phyloP scores from a whole-genome alignment of 192 early-diverging fungal genomes.

The Coemansia umbellata region DNA sequence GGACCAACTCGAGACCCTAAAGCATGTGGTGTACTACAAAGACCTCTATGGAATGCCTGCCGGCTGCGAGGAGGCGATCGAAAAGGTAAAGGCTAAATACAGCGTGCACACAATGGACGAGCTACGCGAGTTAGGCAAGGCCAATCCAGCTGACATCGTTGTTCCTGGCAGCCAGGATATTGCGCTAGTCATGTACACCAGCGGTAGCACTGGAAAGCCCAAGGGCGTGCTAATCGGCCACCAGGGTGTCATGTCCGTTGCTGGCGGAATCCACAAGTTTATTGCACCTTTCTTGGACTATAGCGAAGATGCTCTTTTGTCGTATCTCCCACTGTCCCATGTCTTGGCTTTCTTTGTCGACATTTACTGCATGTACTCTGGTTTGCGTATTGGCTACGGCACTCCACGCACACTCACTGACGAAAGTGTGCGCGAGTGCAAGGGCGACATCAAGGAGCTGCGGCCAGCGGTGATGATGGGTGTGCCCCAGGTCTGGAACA shows the following conservation, averaged over 20 bases:
- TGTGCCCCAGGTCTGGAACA: constrained; percentile 82
- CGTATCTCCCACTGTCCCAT: constrained; percentile 86
- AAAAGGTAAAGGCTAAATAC: constrained; percentile 54
- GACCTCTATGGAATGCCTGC: constrained; percentile 45
- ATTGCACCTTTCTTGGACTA: constrained; percentile 35
- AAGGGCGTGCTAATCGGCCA: constrained; percentile 91
- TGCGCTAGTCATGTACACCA: constrained; percentile 89
- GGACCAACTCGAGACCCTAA: constrained; percentile 47
- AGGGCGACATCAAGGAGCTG: constrained; percentile 78
- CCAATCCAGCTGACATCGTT: constrained; percentile 45
- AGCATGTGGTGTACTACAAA: constrained; percentile 62
- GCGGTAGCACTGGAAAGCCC: constrained; percentile 86
- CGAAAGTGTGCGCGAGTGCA: constrained; percentile 65
- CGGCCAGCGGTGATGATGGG: constrained; percentile 74
- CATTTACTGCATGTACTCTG: constrained; percentile 60
- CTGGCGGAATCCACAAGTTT: constrained; percentile 42
- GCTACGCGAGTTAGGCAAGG: constrained; percentile 63
- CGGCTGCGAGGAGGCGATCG: constrained; percentile 56
- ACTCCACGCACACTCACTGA: constrained; percentile 69
- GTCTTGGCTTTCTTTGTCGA: constrained; percentile 83
- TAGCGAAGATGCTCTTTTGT: constrained; percentile 57
- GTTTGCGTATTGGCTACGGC: constrained; percentile 63
- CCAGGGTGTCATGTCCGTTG: constrained; percentile 72
- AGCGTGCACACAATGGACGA: constrained; percentile 65
- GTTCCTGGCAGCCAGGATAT: constrained; percentile 51